Base-by-base conservation (phyloP, 2,329 filamentous ascomycete genomes). In the Macroventuria anomochaeta region DNA sequence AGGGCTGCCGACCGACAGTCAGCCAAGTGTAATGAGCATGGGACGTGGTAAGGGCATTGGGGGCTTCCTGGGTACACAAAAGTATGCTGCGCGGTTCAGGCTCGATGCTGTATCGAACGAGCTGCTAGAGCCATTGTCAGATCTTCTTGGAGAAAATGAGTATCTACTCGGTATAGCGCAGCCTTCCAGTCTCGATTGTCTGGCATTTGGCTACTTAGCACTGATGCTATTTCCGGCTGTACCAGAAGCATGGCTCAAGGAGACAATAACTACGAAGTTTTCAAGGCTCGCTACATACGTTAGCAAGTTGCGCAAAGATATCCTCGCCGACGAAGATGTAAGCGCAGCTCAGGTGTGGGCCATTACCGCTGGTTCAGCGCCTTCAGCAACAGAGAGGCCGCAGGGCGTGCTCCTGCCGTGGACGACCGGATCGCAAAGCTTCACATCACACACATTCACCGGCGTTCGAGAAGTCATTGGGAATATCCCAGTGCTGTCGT, bases 141-240 rank as follows among this genome's bases (percentile, higher is more conserved):
- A 86, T 37, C 78, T 89, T 28, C 79, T 87, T 17, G 81, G 78
- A 1, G 70, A 77, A 15, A 85, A 84, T 56, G 66, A 74, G 2
- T 88, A 83, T 65, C 72, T 90, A 10, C 76, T 90, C 1, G 77
- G 77, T 10, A 74, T 76, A 7, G 70, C 76, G 1, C 66, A 76
- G n/a, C 80, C 84, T 0, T 85, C 85, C 2, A 85, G 83, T 48
- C 75, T 96, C 20, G 93, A 97, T 73, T 96, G 90, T 69, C 73
- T 97, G 39, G 87, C 86, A 0, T 85, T 91, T 65, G 95, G 88
- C 10, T 96, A 96, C 71, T 78, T 97, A 29, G 82, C 85, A 2
- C 76, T 97, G 42, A 89, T 95, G 79, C 78, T 88, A 1, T 79
- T 83, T 20, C 83, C 87, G 0, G 74, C 82, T 7, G 70, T 89